A percentile compares a stretch with the other conserved stretches of the same genome.
Conservation (phyloP, 306 rosid genomes). For the Corylus americana region DNA sequence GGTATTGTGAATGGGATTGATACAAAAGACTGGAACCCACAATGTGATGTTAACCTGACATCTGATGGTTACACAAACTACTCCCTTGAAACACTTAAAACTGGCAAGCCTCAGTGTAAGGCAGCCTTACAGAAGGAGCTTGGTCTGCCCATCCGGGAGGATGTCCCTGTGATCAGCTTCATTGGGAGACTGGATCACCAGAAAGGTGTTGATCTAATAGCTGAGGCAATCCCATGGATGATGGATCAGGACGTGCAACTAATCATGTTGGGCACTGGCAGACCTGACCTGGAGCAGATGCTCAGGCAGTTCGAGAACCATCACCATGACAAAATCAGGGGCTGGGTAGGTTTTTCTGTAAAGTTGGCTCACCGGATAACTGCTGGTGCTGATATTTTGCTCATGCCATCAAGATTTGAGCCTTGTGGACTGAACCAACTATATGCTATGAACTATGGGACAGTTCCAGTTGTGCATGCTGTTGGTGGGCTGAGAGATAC, state of each 20-base stretch:
- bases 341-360: conserved; percentile 95
- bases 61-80: conserved; percentile 90
- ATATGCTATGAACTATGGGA: conserved; percentile 91
- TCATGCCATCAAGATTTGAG: conserved; percentile 97
- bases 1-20: conserved; percentile 97
- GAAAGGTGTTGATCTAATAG: conserved; percentile 91
- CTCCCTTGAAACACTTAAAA: conserved; percentile 62
- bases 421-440: conserved; percentile 97
- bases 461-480: conserved; percentile 89
- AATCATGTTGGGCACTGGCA: conserved; percentile 85
- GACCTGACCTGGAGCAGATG: conserved; percentile 82
- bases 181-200: conserved; percentile 89
- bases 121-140: conserved; percentile 89
- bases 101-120: conserved; percentile 83
- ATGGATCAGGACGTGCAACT: conserved; percentile 79
- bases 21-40: conserved; percentile 80
- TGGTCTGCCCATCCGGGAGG: conserved; percentile 72
- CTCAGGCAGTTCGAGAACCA: conserved; percentile 54
- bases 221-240: conserved; percentile 90
- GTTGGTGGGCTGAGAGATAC: conserved; percentile 96
- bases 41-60: conserved; percentile 58
- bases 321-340: conserved; percentile 56
- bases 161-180: conserved; percentile 69
- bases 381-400: conserved; percentile 81
- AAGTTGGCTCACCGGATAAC: conserved; percentile 89